Base-by-base conservation (phyloP, 148 eudicot species). In the Persicaria maculosa region DNA sequence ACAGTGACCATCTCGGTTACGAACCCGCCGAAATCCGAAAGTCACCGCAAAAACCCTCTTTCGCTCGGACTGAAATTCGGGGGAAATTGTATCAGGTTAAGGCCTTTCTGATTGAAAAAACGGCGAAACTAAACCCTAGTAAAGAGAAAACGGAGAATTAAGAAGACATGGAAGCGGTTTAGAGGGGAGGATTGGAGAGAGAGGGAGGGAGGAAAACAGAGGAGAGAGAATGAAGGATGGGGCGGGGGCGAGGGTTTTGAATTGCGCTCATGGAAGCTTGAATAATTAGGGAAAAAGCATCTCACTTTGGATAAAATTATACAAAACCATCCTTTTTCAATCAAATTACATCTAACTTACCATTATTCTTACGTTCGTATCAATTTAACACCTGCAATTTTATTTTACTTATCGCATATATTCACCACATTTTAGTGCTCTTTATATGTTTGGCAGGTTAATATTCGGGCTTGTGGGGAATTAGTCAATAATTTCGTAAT, bases 1-100 rank as follows among this genome's bases (percentile, higher is more conserved):
- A 79, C 84, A 65, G 83, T 74, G 3, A 80, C 87, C 90, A 89
- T 88, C 82, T 80, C 81, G 16, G 20, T 40, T 61, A 61, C 44
- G 6, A 61, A 61, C 16, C 6, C 17, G 40, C 40, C 44, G 14
- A 16, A 65, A 12, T 25, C 68, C 15, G 65, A 59, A 59, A 36
- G 71, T 36, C 19, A 11, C 6, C 71, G 6, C 71, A 43, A 44
- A 45, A 71, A 71, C 11, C 36, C 73, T 31, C 54, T 44, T 40
- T 47, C 44, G 50, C 43, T 48, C 17, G 68, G 68, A 45, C 47
- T 7, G 44, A 47, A 36, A 5, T 31, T 71, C 17, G 52, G 54
- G 71, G 73, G 53, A 17, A 22, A 40, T 25, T 9, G 4, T 14
- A 65, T 65, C 40, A 65, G 17, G 70, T 14, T 12, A 65, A 65